phyloP scores from a whole-genome alignment of 1,139 yeast species.

The Blastobotrys capitulatus region DNA sequence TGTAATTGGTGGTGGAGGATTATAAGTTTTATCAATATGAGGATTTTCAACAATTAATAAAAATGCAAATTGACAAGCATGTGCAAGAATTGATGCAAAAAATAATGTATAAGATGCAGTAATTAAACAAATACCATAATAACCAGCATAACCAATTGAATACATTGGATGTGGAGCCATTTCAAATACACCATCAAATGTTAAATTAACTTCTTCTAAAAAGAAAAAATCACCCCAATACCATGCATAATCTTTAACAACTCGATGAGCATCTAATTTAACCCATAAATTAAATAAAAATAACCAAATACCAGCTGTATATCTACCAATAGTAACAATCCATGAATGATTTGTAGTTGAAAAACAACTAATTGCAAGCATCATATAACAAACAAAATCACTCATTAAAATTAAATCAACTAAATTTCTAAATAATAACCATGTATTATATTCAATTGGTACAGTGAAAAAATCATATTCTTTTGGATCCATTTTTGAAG shows the following conservation, averaged over 20 bases:
- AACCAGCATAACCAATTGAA: conserved; percentile 84
- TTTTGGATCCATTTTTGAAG: conserved; percentile 47
- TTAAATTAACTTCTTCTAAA: conserved; percentile 70
- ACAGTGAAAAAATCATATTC: conserved; percentile 44
- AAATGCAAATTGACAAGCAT: conserved; percentile 72
- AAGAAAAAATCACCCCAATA: conserved; percentile 94
- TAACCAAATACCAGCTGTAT: conserved; percentile 42
- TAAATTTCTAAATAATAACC: conserved; percentile 74
- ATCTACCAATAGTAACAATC: conserved; percentile 34
- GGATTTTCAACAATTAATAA: conserved; percentile 79
- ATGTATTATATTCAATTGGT: conserved; percentile 77
- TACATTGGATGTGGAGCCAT: conserved; percentile 95
- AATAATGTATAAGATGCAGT: conserved; percentile 72
- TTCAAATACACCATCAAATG: conserved; percentile 87
- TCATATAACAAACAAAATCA: conserved; percentile 73
- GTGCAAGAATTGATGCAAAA: conserved; percentile 69
- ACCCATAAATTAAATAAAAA: conserved; percentile 80
- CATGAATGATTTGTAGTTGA: conserved; percentile 39
- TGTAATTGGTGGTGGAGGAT: conserved; percentile 31
- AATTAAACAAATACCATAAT: conserved; percentile 77
- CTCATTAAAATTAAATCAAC: conserved; percentile 84
- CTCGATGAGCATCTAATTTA: conserved; percentile 81
- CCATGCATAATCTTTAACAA: conserved; percentile 91
- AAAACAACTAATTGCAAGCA: conserved; percentile 60
- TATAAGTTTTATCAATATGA: conserved; percentile 77